Conservation (phyloP, 169 alveolate species). For the Eimeria sp. region DNA sequence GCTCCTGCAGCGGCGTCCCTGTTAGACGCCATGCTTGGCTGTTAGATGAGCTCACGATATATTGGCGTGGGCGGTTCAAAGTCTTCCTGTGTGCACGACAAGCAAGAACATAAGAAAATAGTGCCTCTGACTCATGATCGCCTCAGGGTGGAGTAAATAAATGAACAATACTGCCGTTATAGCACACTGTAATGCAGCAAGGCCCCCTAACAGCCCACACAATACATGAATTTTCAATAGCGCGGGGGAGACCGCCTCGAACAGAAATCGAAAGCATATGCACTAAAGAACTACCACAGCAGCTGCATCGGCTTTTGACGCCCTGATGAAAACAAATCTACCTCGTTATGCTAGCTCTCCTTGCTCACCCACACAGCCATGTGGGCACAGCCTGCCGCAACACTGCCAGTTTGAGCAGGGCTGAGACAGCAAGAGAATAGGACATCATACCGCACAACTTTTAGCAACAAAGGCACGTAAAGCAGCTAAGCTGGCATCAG, state of each 20-base stretch:
- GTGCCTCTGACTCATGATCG: background rate
- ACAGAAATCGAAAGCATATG: background rate
- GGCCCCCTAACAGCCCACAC: background rate
- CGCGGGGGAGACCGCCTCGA: background rate
- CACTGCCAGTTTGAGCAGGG: background rate
- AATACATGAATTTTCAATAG: background rate
- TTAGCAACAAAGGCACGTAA: no score
- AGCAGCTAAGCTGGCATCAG: no score
- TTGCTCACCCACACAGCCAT: background rate
- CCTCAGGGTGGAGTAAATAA: background rate
- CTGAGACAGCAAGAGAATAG: background rate
- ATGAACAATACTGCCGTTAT: background rate
- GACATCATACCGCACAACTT: background rate
- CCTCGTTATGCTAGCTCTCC: background rate
- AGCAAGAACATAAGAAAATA: background rate
- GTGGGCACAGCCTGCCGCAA: background rate
- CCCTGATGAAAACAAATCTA: background rate
- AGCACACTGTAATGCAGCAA: background rate
- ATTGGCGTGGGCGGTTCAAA: background rate
- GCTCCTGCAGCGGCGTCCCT: background rate
- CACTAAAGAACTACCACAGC: background rate
- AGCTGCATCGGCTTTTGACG: background rate
- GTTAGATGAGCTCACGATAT: background rate
- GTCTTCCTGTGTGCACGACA: background rate
- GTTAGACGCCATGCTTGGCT: background rate